Conservation (phyloP, 805 yeast genomes). For the Phaffomyces opuntiae region DNA sequence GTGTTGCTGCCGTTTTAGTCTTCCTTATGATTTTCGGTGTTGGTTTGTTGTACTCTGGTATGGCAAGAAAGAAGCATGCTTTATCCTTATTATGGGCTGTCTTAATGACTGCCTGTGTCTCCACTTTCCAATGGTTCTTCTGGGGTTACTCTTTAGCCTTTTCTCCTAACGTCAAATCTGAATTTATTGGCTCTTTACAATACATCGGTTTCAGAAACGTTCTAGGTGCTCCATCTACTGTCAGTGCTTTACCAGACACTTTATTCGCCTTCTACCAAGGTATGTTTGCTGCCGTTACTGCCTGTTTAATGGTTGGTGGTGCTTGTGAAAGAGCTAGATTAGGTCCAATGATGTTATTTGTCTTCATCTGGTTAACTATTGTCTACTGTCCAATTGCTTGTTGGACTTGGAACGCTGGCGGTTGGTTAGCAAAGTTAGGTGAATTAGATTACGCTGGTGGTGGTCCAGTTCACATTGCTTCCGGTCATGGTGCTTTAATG, state of each 20-base stretch:
- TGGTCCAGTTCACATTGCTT: constrained; percentile 92
- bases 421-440: constrained; percentile 75
- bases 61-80: constrained; percentile 94
- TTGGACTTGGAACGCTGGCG: constrained; percentile 96
- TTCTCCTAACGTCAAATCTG: constrained; percentile 52
- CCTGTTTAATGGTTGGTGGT: constrained; percentile 92
- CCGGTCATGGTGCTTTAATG: constrained; percentile 91
- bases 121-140: constrained; percentile 93
- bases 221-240: constrained; percentile 70
- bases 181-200: constrained; percentile 72
- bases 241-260: constrained; percentile 70
- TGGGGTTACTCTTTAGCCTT: constrained; percentile 95
- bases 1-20: constrained; percentile 66
- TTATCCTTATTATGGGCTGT: constrained; percentile 82
- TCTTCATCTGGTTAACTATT: constrained; percentile 88
- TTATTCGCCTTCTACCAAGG: constrained; percentile 89
- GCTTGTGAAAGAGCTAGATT: constrained; percentile 97
- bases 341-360: constrained; percentile 91
- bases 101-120: constrained; percentile 70
- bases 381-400: constrained; percentile 96
- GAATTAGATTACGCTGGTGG: constrained; percentile 97
- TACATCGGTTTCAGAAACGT: constrained; percentile 77
- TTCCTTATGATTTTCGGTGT: constrained; percentile 97
- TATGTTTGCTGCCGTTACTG: constrained; percentile 92
- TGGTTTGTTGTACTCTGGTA: constrained; percentile 87